These are phyloP conservation scores for Penicillium chermesinum DNA, from an alignment of 495 filamentous ascomycete genomes.

Conservation along the genomic window DNA sequence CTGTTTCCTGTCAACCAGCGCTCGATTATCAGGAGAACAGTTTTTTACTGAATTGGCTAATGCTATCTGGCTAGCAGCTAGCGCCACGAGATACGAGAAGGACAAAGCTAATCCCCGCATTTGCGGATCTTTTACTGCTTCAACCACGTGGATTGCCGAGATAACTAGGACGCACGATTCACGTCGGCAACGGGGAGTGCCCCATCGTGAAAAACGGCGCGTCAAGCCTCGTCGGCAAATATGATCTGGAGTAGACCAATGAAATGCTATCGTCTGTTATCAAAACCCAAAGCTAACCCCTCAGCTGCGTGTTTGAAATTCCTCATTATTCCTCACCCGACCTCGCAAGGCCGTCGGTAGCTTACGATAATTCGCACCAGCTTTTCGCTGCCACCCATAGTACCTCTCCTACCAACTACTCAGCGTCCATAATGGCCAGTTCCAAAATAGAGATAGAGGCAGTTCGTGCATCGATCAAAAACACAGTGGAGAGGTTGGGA, in stretches of 20 bases:
- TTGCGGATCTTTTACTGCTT: not conserved
- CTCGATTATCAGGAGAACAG: too few relatives aligned
- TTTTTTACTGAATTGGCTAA: too few relatives aligned
- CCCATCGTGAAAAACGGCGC: not conserved
- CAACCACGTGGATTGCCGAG: not conserved
- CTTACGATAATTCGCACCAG: too few relatives aligned
- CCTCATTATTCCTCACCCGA: too few relatives aligned
- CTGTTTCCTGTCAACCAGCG: too few relatives aligned
- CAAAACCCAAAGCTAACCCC: not conserved
- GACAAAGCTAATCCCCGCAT: not conserved
- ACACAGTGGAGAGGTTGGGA: conserved; percentile 18
- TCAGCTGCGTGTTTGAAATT: too few relatives aligned
- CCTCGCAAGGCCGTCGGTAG: too few relatives aligned
- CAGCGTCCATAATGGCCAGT: conserved; percentile 14
- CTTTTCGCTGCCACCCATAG: too few relatives aligned
- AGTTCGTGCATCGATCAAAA: conserved; percentile 27
- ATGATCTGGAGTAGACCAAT: not conserved
- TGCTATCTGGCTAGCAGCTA: too few relatives aligned
- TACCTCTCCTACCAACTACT: not conserved
- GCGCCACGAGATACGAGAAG: too few relatives aligned
- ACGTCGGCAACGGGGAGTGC: too few relatives aligned
- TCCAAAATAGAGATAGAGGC: conserved; percentile 17
- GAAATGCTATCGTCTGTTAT: not conserved
- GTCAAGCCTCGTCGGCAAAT: not conserved
- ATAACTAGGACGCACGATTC: not conserved